These are phyloP conservation scores for Narthecium ossifragum DNA, from an alignment of 106 monocot species.

Conservation along the genomic window DNA sequence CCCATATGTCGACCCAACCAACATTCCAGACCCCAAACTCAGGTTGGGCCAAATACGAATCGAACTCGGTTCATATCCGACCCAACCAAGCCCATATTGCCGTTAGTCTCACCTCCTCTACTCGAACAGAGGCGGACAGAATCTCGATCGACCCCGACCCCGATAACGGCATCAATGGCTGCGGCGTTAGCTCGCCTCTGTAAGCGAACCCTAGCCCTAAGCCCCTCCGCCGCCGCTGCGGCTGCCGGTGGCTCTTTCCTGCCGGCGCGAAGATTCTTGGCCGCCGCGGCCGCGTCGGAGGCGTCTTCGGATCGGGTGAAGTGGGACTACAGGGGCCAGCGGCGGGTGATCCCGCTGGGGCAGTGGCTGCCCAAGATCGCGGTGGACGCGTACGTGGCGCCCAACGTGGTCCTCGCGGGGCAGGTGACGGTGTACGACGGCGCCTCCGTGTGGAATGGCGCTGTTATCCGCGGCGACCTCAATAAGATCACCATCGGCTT, in stretches of 20 bases:
- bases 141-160: too few relatives aligned
- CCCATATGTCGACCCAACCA: too few relatives aligned
- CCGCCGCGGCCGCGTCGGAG: not conserved
- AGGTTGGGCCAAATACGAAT: too few relatives aligned
- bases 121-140: too few relatives aligned
- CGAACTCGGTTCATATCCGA: too few relatives aligned
- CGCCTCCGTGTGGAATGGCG: constrained; percentile 87
- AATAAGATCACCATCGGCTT: constrained; percentile 95
- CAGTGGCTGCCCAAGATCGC: constrained; percentile 96
- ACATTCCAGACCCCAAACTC: too few relatives aligned
- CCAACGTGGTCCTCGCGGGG: constrained; percentile 85
- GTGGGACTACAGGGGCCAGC: constrained; percentile 97
- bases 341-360: constrained; percentile 71
- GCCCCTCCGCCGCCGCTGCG: constrained; percentile 5
- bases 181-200: constrained; percentile 17
- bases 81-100: too few relatives aligned
- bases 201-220: not conserved
- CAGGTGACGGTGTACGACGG: constrained; percentile 88
- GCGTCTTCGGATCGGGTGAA: constrained; percentile 47
- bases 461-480: constrained; percentile 88
- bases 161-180: too few relatives aligned
- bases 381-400: constrained; percentile 94
- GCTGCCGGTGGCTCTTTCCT: constrained; percentile 3
- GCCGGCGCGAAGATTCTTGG: not conserved
- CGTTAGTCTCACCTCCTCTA: too few relatives aligned